Conservation (phyloP, 305 asterid genomes). For the Petunia hybrid region DNA sequence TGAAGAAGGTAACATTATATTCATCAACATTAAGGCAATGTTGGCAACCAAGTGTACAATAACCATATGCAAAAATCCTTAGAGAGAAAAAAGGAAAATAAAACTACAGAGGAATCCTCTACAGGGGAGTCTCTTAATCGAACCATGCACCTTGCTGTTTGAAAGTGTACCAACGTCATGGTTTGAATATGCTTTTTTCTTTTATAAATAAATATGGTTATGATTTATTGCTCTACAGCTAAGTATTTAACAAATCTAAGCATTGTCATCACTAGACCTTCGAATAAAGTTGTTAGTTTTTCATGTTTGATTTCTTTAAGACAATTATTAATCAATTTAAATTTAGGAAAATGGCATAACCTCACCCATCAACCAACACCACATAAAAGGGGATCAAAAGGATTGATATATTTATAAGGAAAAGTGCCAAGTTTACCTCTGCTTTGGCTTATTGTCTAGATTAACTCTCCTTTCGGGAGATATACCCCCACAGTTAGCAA, state of each 20-base stretch:
- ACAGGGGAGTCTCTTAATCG: not conserved
- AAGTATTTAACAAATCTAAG: slow-evolving; percentile 15
- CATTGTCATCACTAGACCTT: not conserved
- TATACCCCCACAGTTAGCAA: too few relatives aligned
- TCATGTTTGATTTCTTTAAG: slow-evolving; percentile 3
- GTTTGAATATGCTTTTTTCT: slow-evolving; percentile 7
- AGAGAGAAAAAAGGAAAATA: too few relatives aligned
- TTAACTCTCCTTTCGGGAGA: too few relatives aligned
- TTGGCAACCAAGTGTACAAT: too few relatives aligned
- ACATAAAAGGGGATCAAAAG: slow-evolving; percentile 15
- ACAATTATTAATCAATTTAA: not conserved
- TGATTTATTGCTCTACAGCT: not conserved
- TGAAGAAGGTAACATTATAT: too few relatives aligned
- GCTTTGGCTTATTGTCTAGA: too few relatives aligned
- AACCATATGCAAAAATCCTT: too few relatives aligned
- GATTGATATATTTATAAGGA: not conserved
- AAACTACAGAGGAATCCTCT: too few relatives aligned
- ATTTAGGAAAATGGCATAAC: not conserved
- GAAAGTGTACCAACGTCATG: not conserved
- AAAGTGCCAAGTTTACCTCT: too few relatives aligned
- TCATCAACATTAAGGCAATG: too few relatives aligned
- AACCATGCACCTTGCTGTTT: not conserved
- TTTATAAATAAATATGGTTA: slow-evolving; percentile 5
- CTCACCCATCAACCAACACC: not conserved
- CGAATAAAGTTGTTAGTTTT: not conserved